These are phyloP conservation scores for Botryotinia globosa DNA, from an alignment of 2,329 filamentous ascomycete species.

Conservation along the genomic window DNA sequence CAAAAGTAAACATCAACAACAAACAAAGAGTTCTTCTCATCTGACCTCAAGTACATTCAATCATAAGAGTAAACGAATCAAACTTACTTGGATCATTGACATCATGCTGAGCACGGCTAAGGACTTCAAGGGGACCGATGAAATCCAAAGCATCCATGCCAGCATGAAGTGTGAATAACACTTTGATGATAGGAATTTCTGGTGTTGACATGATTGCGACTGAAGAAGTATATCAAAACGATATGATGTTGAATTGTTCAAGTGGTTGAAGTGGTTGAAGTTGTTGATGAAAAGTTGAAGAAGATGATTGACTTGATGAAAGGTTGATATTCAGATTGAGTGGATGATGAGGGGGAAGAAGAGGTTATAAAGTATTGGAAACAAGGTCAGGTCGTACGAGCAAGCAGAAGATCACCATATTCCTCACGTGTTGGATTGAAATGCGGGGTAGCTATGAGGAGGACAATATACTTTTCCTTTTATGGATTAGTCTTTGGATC, in stretches of 20 bases:
- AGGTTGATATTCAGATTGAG: background rate
- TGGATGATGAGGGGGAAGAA: background rate
- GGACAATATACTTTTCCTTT: background rate
- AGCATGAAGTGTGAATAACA: constrained; percentile 55
- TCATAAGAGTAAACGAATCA: constrained; percentile 9
- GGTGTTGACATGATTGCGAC: constrained; percentile 37
- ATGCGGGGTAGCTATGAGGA: constrained; percentile 21
- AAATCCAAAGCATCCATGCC: constrained; percentile 57
- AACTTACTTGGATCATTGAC: constrained; percentile 49
- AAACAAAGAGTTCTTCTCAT: background rate
- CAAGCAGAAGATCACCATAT: constrained; percentile 14
- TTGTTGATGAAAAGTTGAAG: background rate
- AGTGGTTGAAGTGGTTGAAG: background rate
- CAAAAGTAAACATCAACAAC: constrained; percentile 1
- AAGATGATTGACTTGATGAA: constrained; percentile 3
- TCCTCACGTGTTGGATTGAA: constrained; percentile 18
- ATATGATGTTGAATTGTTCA: background rate
- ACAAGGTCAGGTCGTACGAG: constrained; percentile 10
- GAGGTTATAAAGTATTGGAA: background rate
- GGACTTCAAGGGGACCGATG: constrained; percentile 56
- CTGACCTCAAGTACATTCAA: background rate
- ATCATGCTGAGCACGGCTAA: constrained; percentile 53
- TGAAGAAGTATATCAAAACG: background rate
- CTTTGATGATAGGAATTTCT: constrained; percentile 48
- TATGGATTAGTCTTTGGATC: background rate